Base-by-base conservation (phyloP, 116 monocot genomes). In the Posidonia oceanica region DNA sequence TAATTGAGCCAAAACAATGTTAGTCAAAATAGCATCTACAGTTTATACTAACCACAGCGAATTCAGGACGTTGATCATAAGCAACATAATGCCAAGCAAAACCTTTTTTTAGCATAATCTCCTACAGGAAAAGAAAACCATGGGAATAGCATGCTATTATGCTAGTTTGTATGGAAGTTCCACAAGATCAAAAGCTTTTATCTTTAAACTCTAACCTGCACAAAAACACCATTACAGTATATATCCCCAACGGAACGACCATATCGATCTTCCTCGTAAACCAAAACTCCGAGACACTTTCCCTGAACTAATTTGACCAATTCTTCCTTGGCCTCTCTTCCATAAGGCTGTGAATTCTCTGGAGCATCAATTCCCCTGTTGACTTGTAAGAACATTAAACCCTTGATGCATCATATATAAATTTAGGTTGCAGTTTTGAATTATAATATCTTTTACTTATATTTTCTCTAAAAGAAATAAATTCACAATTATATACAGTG, bases 351-450 rank as follows among this genome's bases (percentile, higher is more conserved):
- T 5, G 77, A 53, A 64, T 76, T 85, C 80, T 97, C 89, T 37
- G 97, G 97, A 14, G 92, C 85, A 72, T 97, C 97, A 52, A 92
- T 97, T 42, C 97, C 97, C 79, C 92, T 97, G 80, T 79, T 70
- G 36, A 15, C 66, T 22, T 20, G 18, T 41, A 21, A 53, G 52
- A 68, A 23, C 36, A 52, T n/a, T 14, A 48, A 29, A 52, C 51
- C 52, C 52, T 52, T 21, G 42, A 68, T 17, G 14, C 37, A 37
- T 63, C 22, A 10, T 58, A 7, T 7, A 58, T 15, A 21, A 58
- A 58, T 18, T 21, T n/a, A 0, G 16, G 58, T 58, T 58, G 14
- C 21, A 58, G 58, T 6, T 58, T 58, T 21, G 21, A 10, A 48
- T 1, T 10, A 48, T 48, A 48, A 10, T 48, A 48, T 3, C 0